Conservation (phyloP, 2,329 filamentous ascomycete genomes). For the Stachybotrys echinatus region DNA sequence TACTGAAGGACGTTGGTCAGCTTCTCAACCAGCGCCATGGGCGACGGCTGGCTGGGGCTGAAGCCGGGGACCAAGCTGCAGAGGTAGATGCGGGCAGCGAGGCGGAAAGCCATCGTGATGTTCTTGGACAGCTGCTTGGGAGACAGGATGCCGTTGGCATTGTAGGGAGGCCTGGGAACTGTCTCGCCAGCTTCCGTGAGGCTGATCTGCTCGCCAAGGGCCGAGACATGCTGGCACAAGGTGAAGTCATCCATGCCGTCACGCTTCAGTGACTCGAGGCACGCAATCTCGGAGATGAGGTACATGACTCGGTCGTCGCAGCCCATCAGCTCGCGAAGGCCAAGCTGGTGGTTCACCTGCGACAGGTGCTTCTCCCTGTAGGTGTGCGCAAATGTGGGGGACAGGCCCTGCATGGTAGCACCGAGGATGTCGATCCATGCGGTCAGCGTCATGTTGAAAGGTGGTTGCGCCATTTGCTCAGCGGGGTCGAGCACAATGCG, state of each 20-base stretch:
- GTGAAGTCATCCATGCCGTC: conserved; percentile 80
- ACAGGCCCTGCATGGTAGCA: conserved; percentile 81
- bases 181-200: conserved; percentile 65
- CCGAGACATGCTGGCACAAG: conserved; percentile 82
- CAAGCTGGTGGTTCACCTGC: conserved; percentile 52
- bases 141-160: conserved; percentile 67
- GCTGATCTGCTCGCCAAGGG: conserved; percentile 82
- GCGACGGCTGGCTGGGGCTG: conserved; percentile 67
- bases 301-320: conserved; percentile 98
- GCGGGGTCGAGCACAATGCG: conserved; percentile 57
- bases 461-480: conserved; percentile 51
- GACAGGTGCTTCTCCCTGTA: conserved; percentile 92
- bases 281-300: conserved; percentile 94
- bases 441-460: conserved; percentile 93
- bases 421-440: conserved; percentile 97
- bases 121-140: conserved; percentile 81
- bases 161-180: conserved; percentile 56
- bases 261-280: conserved; percentile 81
- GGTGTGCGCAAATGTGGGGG: conserved; percentile 86
- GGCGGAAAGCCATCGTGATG: conserved; percentile 84
- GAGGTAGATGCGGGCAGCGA: conserved; percentile 93
- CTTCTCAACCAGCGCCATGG: conserved; percentile 70
- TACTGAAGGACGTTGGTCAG: conserved; percentile 71
- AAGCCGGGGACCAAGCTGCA: conserved; percentile 91
- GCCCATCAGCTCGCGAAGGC: conserved; percentile 90